phyloP scores from a whole-genome alignment of 1,284 basidiomycete genomes.

The Pascua guehoae region DNA sequence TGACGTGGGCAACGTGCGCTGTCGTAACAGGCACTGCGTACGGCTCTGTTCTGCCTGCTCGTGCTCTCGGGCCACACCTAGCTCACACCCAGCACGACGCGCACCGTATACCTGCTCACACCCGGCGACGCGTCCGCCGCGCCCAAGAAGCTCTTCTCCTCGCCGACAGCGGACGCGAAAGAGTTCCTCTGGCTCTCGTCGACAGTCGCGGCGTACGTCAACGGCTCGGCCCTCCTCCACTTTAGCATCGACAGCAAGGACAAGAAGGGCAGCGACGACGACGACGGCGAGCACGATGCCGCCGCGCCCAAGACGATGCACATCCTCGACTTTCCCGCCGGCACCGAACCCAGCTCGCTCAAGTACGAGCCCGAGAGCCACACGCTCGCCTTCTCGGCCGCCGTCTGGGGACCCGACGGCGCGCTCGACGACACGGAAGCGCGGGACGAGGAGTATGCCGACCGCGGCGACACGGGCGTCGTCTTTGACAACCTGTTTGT shows the following conservation, averaged over 20 bases:
- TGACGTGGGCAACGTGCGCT: too few relatives aligned
- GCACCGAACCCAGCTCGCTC: constrained; percentile 60
- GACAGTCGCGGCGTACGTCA: constrained; percentile 43
- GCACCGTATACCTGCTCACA: constrained; percentile 57
- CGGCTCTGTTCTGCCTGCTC: neutral
- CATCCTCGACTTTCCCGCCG: constrained; percentile 48
- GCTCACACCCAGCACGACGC: constrained; percentile 58
- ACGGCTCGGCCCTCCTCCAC: constrained; percentile 29
- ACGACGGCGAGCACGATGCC: constrained; percentile 1
- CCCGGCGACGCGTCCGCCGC: constrained; percentile 1
- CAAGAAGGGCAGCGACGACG: too few relatives aligned
- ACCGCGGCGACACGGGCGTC: constrained; percentile 66
- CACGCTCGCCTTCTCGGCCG: constrained; percentile 62
- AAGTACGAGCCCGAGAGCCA: constrained; percentile 54
- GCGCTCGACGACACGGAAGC: constrained; percentile 63
- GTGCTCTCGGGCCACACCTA: neutral
- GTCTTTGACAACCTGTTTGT: constrained; percentile 75
- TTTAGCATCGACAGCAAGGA: constrained; percentile 17
- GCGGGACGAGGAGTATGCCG: constrained; percentile 66
- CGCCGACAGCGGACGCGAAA: constrained; percentile 17
- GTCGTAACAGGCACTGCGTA: neutral
- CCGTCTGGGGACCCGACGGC: constrained; percentile 65
- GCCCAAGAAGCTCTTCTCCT: constrained; percentile 25
- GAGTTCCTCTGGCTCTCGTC: constrained; percentile 43
- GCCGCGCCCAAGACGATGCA: constrained; percentile 6